Conservation (phyloP, 2,329 filamentous ascomycete genomes). For the Aspergillus amoenus region DNA sequence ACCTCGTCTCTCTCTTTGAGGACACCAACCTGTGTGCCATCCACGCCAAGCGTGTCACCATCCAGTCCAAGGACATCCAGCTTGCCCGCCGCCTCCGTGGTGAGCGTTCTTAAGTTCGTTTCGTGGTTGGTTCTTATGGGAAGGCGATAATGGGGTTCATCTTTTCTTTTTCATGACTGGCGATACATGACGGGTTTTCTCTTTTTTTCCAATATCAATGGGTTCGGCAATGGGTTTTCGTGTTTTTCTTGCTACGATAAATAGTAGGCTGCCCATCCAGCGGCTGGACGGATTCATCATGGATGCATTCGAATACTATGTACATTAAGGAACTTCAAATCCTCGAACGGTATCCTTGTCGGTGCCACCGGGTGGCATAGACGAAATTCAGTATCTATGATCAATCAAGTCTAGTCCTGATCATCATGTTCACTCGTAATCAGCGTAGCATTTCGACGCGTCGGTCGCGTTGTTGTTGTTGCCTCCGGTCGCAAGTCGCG, state of each 20-base stretch:
- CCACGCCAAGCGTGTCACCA: constrained; percentile 98
- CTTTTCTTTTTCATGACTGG: constrained; percentile 41
- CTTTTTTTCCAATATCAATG: constrained; percentile 39
- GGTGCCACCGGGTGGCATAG: constrained; percentile 35
- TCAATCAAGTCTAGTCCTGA: constrained; percentile 21
- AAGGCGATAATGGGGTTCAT: constrained; percentile 42
- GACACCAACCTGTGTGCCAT: constrained; percentile 98
- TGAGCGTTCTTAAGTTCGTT: constrained; percentile 71
- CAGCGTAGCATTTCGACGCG: background rate
- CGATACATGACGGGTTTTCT: constrained; percentile 45
- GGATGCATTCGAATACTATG: constrained; percentile 28
- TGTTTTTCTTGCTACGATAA: constrained; percentile 31
- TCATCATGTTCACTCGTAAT: background rate
- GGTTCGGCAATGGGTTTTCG: constrained; percentile 31
- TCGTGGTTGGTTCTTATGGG: constrained; percentile 36
- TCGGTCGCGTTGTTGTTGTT: background rate
- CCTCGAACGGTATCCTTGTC: constrained; percentile 29
- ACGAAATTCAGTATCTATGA: constrained; percentile 32
- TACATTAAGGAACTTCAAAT: constrained; percentile 33
- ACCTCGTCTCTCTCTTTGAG: constrained; percentile 96
- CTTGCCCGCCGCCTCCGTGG: constrained; percentile 92
- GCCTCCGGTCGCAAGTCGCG: background rate
- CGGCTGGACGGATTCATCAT: constrained; percentile 32
- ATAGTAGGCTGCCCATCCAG: constrained; percentile 30
- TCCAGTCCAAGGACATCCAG: constrained; percentile 92